Evolutionary conservation across 148 eudicot species (phyloP).

Genomic region (Heliamphora exappendiculata): DNA sequence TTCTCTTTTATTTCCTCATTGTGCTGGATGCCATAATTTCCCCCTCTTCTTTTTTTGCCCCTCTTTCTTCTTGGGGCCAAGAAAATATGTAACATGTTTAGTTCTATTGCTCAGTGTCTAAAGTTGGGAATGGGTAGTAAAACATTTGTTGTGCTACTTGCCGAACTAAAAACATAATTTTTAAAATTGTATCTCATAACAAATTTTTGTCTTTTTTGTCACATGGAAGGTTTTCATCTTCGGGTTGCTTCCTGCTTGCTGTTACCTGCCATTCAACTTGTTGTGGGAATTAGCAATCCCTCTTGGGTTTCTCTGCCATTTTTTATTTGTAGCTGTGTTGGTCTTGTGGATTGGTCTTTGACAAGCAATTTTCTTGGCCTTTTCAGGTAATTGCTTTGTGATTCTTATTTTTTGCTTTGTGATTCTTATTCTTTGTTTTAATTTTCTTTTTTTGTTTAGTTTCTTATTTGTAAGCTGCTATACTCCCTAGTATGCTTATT

Average conservation of each 20-base stretch:
- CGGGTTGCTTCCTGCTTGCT: slow-evolving; percentile 72
- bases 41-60: neutral
- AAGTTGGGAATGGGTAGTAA: slow-evolving; percentile 1
- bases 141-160: neutral
- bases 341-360: slow-evolving; percentile 94
- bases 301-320: slow-evolving; percentile 94
- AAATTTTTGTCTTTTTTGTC: slow-evolving; percentile 9
- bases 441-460: neutral
- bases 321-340: slow-evolving; percentile 84
- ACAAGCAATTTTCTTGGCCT: slow-evolving; percentile 91
- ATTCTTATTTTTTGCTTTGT: neutral
- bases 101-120: neutral
- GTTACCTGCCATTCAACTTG: slow-evolving; percentile 71
- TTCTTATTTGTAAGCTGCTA: slow-evolving; percentile 11
- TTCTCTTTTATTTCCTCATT: neutral
- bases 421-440: neutral
- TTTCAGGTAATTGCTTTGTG: slow-evolving; percentile 20
- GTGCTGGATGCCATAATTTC: neutral
- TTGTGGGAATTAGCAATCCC: slow-evolving; percentile 82
- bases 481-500: slow-evolving; percentile 1
- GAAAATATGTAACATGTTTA: neutral
- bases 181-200: slow-evolving; percentile 8
- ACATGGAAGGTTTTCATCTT: slow-evolving; percentile 51
- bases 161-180: neutral
- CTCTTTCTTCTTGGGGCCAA: neutral